Percentiles rank a stretch among this genome's conserved stretches.
These are phyloP conservation scores for Coprinopsis strossmayeri DNA, from an alignment of 768 basidiomycete genomes.

Conservation along the genomic window DNA sequence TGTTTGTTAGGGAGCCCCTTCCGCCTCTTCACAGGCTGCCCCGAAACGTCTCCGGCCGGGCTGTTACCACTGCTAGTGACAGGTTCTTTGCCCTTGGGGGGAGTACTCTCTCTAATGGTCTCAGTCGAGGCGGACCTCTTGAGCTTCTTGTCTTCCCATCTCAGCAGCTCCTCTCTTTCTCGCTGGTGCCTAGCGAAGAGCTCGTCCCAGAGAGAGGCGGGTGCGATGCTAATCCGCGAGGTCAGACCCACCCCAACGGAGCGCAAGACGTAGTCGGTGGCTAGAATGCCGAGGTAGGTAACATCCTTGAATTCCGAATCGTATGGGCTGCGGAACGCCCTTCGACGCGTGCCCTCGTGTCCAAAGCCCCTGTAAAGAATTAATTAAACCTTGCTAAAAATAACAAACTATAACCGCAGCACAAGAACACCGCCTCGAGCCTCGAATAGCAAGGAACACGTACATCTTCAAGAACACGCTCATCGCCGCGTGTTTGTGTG, in stretches of 20 bases:
- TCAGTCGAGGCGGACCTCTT: slow-evolving; percentile 22
- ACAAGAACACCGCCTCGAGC: too few species aligned
- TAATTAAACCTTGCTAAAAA: too few species aligned
- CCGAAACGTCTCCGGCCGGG: too few species aligned
- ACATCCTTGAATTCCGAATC: slow-evolving; percentile 50
- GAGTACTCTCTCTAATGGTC: slow-evolving; percentile 11
- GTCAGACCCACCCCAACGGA: slow-evolving; percentile 13
- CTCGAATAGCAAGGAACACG: slow-evolving; percentile 8
- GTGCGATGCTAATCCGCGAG: slow-evolving; percentile 22
- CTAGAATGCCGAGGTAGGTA: slow-evolving; percentile 53
- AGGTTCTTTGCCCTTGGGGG: not conserved
- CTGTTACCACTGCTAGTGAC: too few species aligned
- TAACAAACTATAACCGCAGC: not conserved
- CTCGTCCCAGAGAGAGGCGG: slow-evolving; percentile 54
- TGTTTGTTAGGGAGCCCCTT: too few species aligned
- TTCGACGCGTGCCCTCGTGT: slow-evolving; percentile 58
- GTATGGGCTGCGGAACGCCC: slow-evolving; percentile 41
- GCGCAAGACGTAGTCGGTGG: slow-evolving; percentile 50
- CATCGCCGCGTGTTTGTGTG: slow-evolving; percentile 35
- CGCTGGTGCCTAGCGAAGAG: slow-evolving; percentile 49
- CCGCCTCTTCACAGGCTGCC: too few species aligned
- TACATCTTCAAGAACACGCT: slow-evolving; percentile 40
- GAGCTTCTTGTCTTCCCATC: slow-evolving; percentile 37
- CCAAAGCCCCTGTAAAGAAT: slow-evolving; percentile 50
- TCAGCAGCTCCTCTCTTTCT: slow-evolving; percentile 50